Evolutionary conservation across 768 basidiomycete species (phyloP).

Genomic region (Termitomyces sp.): DNA sequence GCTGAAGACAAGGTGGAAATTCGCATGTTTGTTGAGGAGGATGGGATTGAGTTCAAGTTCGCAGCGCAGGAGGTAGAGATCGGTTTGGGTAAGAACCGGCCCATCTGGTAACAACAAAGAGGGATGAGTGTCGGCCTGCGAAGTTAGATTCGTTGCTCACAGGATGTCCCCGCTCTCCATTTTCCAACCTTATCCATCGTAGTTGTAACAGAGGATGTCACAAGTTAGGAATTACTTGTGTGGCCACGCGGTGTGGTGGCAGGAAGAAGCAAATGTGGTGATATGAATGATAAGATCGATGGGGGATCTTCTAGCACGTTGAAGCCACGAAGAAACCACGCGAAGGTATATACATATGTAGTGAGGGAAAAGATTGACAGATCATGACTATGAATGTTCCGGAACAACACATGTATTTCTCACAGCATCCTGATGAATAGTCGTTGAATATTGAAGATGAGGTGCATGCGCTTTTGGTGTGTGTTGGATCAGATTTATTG

Average conservation of each 20-base stretch:
- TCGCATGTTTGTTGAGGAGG: conserved; percentile 41
- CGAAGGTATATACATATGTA: no score
- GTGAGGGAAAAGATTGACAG: neutral
- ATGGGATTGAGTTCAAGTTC: conserved; percentile 74
- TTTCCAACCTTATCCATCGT: conserved; percentile 26
- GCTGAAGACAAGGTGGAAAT: conserved; percentile 70
- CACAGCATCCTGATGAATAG: neutral
- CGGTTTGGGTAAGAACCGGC: conserved; percentile 75
- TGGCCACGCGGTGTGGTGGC: neutral
- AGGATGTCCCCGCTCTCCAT: conserved; percentile 41
- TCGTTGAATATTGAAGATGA: no score
- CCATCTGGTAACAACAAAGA: conserved; percentile 47
- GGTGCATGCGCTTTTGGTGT: no score
- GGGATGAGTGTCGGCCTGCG: neutral
- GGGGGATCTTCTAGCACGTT: neutral
- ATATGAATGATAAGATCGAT: conserved; percentile 12
- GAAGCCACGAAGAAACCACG: neutral
- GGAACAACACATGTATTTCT: neutral
- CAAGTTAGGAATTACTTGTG: neutral
- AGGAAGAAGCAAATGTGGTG: neutral
- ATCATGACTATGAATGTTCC: neutral
- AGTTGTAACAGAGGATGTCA: neutral
- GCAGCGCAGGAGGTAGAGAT: conserved; percentile 72
- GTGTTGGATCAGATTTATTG: no score
- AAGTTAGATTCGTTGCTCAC: conserved; percentile 23